These are phyloP conservation scores for Pseudogymnoascus sp. DNA, from an alignment of 2,329 filamentous ascomycete genomes.

Conservation along the genomic window DNA sequence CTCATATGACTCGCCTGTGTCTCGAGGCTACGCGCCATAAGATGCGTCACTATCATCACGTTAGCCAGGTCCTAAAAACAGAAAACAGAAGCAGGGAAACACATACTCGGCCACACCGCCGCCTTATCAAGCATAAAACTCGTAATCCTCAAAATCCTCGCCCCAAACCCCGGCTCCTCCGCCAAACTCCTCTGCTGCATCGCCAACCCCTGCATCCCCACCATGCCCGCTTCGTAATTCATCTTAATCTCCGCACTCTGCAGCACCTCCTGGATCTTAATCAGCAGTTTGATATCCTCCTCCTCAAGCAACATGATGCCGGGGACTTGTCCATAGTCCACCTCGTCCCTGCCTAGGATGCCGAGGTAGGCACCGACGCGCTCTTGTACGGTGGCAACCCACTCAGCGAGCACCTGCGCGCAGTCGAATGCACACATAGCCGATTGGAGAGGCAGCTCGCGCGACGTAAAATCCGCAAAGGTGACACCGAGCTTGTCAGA, in stretches of 20 bases:
- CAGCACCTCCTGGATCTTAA: slow-evolving; percentile 75
- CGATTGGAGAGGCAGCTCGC: slow-evolving; percentile 82
- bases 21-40: slow-evolving; percentile 60
- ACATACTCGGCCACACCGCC: slow-evolving; percentile 84
- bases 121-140: slow-evolving; percentile 83
- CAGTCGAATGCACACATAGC: slow-evolving; percentile 93
- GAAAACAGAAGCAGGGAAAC: background rate
- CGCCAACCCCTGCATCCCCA: slow-evolving; percentile 43
- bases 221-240: slow-evolving; percentile 49
- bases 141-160: slow-evolving; percentile 75
- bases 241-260: slow-evolving; percentile 73
- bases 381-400: slow-evolving; percentile 88
- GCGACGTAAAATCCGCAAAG: slow-evolving; percentile 74
- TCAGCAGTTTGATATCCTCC: slow-evolving; percentile 78
- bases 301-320: slow-evolving; percentile 86
- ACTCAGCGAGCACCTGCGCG: slow-evolving; percentile 87
- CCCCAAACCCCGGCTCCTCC: slow-evolving; percentile 68
- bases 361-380: slow-evolving; percentile 86
- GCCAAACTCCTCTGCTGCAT: slow-evolving; percentile 47
- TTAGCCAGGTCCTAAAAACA: background rate
- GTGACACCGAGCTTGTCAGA: slow-evolving; percentile 79
- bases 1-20: slow-evolving; percentile 57
- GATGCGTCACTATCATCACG: slow-evolving; percentile 49
- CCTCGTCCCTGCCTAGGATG: slow-evolving; percentile 72
- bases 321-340: slow-evolving; percentile 73